Percentiles rank a stretch among this genome's conserved stretches.
These are phyloP conservation scores for Talaromyces sp. DNA, from an alignment of 2,329 filamentous ascomycete species.

Conservation along the genomic window DNA sequence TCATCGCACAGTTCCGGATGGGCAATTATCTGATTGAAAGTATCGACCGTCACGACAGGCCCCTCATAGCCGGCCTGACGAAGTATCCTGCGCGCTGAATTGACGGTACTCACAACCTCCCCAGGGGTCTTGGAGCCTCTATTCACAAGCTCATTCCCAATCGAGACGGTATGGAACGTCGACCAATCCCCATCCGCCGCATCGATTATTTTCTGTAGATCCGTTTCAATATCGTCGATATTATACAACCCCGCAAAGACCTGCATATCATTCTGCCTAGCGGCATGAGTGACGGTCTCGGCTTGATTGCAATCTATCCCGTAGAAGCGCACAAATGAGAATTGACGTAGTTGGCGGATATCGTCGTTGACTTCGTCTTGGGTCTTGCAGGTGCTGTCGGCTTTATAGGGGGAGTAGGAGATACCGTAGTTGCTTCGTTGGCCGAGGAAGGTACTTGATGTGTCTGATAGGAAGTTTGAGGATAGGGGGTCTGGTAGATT, in stretches of 20 bases:
- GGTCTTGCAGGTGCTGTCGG: conserved; percentile 63
- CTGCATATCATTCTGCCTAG: conserved; percentile 62
- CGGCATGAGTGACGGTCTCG: conserved; percentile 58
- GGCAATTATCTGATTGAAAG: conserved; percentile 63
- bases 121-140: conserved; percentile 52
- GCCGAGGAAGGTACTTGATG: not conserved
- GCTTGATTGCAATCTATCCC: conserved; percentile 77
- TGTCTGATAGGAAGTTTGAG: not conserved
- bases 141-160: conserved; percentile 81
- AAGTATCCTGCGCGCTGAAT: conserved; percentile 56
- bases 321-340: conserved; percentile 69
- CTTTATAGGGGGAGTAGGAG: conserved; percentile 57
- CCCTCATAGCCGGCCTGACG: conserved; percentile 64
- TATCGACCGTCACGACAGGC: conserved; percentile 76
- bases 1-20: conserved; percentile 67
- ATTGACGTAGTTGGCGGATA: conserved; percentile 56
- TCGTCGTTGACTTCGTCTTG: conserved; percentile 61
- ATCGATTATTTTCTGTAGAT: conserved; percentile 60
- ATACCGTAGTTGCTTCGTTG: conserved; percentile 43
- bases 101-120: conserved; percentile 57
- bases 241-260: conserved; percentile 74
- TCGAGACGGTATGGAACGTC: conserved; percentile 64
- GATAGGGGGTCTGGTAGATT: not conserved
- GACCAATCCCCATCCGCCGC: conserved; percentile 64
- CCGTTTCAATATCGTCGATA: conserved; percentile 52